Conservation (phyloP, 2,329 filamentous ascomycete species). For the Penicillium psychrosexuale region DNA sequence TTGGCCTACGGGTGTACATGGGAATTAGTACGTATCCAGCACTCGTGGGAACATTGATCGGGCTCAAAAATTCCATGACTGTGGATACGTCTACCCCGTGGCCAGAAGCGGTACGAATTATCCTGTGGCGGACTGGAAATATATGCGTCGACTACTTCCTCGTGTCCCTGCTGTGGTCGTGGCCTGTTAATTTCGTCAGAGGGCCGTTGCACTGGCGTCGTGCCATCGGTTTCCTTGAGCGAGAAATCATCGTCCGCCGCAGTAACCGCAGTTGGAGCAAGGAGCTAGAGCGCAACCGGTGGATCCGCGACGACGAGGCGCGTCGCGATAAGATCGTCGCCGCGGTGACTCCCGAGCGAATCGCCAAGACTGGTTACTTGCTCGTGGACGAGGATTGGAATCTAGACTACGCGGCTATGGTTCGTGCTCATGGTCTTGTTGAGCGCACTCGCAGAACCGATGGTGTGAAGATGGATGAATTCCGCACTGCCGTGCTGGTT, state of each 20-base stretch:
- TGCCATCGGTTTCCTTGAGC: slow-evolving; percentile 69
- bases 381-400: slow-evolving; percentile 85
- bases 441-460: slow-evolving; percentile 44
- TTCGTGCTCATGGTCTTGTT: slow-evolving; percentile 66
- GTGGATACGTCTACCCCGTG: slow-evolving; percentile 61
- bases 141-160: slow-evolving; percentile 74
- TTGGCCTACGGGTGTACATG: slow-evolving; percentile 66
- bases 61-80: slow-evolving; percentile 63
- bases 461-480: slow-evolving; percentile 57
- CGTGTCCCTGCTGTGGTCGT: slow-evolving; percentile 65
- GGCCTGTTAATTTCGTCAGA: slow-evolving; percentile 68
- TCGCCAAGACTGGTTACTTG: slow-evolving; percentile 82
- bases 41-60: slow-evolving; percentile 63
- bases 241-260: slow-evolving; percentile 77
- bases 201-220: slow-evolving; percentile 72
- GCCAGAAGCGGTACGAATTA: slow-evolving; percentile 54
- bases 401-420: slow-evolving; percentile 79
- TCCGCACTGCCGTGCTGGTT: slow-evolving; percentile 68
- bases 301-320: slow-evolving; percentile 51
- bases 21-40: slow-evolving; percentile 71
- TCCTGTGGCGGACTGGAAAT: slow-evolving; percentile 59
- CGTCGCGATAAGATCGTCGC: slow-evolving; percentile 58
- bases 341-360: slow-evolving; percentile 65
- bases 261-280: slow-evolving; percentile 68
- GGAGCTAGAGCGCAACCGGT: slow-evolving; percentile 50